Evolutionary conservation across 257 asterid genomes (phyloP).

Genomic region (Capsicum rhomboideum): DNA sequence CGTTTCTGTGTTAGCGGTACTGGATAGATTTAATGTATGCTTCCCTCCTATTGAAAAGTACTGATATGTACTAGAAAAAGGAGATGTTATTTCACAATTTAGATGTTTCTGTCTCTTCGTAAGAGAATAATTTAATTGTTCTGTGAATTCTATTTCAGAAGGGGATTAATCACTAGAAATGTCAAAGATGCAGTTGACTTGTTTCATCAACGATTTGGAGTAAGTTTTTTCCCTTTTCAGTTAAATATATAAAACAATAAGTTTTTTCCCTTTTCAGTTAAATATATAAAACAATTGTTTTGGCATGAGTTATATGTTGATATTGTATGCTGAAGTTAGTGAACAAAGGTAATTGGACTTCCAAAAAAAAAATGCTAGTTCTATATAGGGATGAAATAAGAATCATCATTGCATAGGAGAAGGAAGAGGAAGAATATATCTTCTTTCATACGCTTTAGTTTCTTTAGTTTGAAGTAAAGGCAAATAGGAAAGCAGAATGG

Average conservation of each 20-base stretch:
- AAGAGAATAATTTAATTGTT: neutral
- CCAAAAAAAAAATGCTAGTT: neutral
- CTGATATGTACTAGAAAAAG: neutral
- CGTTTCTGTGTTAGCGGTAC: neutral
- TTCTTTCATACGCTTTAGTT: neutral
- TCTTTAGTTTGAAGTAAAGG: neutral
- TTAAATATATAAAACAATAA: conserved; percentile 28
- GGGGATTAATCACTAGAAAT: conserved; percentile 91
- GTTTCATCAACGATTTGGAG: conserved; percentile 90
- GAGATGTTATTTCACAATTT: neutral
- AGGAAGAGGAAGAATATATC: neutral
- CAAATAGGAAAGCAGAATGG: neutral
- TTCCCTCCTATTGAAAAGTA: neutral
- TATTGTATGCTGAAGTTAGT: neutral
- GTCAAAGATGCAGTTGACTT: conserved; percentile 77
- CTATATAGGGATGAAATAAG: neutral
- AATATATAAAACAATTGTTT: neutral
- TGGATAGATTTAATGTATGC: neutral
- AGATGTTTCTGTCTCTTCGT: neutral
- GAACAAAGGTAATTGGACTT: neutral
- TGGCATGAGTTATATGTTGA: neutral
- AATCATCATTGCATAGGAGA: neutral
- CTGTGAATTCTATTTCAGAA: conserved; percentile 40
- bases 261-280: conserved; percentile 10
- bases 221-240: conserved; percentile 24